Evolutionary conservation across 2,329 filamentous ascomycete species (phyloP), one percentile per base, ranked within the genome.

Genomic region (Sporothrix dimorphospora): DNA sequence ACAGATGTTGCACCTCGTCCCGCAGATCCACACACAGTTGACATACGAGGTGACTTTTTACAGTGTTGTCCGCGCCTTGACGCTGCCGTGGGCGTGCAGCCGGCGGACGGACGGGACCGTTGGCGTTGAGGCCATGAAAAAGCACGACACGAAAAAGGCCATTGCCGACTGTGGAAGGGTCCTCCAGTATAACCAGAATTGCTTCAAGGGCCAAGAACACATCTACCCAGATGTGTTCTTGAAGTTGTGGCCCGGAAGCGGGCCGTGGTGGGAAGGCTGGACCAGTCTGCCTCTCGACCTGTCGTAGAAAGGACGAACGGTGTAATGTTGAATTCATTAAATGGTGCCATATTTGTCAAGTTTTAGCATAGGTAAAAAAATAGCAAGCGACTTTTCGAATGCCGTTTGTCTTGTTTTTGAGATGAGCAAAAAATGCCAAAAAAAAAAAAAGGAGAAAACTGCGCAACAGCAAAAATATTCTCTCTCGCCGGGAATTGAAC

Each of bases 401-500:
- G 3, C 47, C 7, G 19, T 49, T n/a, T 49, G 19, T 21, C 7
- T 7, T 8, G 19, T 49, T 5, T 9, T 49, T n/a, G n/a, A n/a
- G 7, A 8, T 4, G 4, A 49, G n/a, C 6, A 42, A 49, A 38
- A 38, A 8, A 24, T 6, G 14, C n/a, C 1, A 40, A 40, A 30
- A 55, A 27, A 38, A 55, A 67, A 67, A 51, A 42, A 14, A n/a
- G 12, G 24, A 53, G 67, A 51, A 67, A 8, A 8, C 1, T n/a
- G 47, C 3, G 8, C 16, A 67, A 40, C 47, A 4, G 53, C 30
- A 49, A 21, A 53, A 68, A 53, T 24, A 24, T n/a, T n/a, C 65
- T 72, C 71, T 72, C 68, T 68, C 59, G 71, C 71, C 71, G 71
- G 71, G 71, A 72, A 72, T 72, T 72, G 71, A 72, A 72, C 71